A percentile compares a stretch with the other conserved stretches of the same genome.
Conservation (phyloP, 2,329 filamentous ascomycete species). For the Fusarium albidum region DNA sequence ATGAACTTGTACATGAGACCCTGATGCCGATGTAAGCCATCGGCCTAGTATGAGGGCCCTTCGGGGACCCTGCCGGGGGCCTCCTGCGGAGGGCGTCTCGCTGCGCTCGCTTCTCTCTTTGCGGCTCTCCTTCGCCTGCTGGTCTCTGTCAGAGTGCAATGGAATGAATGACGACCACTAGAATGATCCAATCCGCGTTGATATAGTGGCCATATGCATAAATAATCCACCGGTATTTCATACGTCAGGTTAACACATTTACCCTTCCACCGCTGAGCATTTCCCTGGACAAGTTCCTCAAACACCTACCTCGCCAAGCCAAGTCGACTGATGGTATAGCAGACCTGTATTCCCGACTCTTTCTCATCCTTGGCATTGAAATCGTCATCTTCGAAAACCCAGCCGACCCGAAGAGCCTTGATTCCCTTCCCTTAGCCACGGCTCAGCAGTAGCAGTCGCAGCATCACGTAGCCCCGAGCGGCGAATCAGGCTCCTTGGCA, state of each 20-base stretch:
- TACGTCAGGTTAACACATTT: constrained; percentile 4
- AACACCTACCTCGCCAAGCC: constrained; percentile 6
- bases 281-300: background rate
- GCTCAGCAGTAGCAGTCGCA: constrained; percentile 1
- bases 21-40: too few relatives aligned
- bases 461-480: constrained; percentile 4
- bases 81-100: too few relatives aligned
- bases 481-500: background rate
- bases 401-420: background rate
- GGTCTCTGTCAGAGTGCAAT: too few relatives aligned
- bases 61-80: too few relatives aligned
- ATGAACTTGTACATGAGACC: too few relatives aligned
- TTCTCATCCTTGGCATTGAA: background rate
- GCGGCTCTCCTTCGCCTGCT: too few relatives aligned
- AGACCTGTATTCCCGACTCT: background rate
- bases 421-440: constrained; percentile 3
- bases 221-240: background rate
- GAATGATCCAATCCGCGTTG: too few relatives aligned
- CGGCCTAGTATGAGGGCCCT: too few relatives aligned
- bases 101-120: too few relatives aligned
- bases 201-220: too few relatives aligned
- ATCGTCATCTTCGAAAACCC: constrained; percentile 3
- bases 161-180: too few relatives aligned
- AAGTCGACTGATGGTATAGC: constrained; percentile 2
- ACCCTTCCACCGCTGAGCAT: constrained; percentile 1